Evolutionary conservation across 2,329 filamentous ascomycete species (phyloP).

Genomic region (Ophiostoma himal-ulmi): DNA sequence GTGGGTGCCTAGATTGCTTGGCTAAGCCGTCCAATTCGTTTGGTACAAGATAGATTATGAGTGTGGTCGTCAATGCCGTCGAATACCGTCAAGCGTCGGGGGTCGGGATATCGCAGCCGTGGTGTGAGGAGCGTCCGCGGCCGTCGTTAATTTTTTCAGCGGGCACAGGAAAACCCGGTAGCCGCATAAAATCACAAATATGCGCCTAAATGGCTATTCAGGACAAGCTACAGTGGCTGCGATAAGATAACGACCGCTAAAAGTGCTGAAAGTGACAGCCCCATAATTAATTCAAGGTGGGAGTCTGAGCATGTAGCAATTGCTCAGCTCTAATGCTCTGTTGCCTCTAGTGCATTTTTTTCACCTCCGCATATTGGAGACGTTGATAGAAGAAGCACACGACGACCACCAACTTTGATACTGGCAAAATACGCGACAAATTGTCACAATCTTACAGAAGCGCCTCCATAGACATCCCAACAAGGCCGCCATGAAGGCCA

Average conservation of each 20-base stretch:
- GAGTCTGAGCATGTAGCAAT: not conserved
- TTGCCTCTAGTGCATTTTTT: constrained; percentile 15
- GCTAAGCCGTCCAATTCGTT: not conserved
- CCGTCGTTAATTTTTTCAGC: constrained; percentile 28
- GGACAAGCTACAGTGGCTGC: not conserved
- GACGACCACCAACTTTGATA: not conserved
- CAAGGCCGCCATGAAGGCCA: constrained; percentile 44
- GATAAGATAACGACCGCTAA: constrained; percentile 20
- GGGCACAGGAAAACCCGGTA: not conserved
- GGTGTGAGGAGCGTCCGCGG: not conserved
- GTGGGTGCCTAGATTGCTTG: not conserved
- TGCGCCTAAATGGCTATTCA: constrained; percentile 15
- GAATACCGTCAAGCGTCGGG: not conserved
- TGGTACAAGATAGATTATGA: not conserved
- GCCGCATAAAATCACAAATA: constrained; percentile 15
- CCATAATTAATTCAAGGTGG: not conserved
- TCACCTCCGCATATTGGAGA: constrained; percentile 1
- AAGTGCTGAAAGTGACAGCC: not conserved
- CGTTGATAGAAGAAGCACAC: not conserved
- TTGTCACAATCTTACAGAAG: not conserved
- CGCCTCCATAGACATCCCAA: not conserved
- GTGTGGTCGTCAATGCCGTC: not conserved
- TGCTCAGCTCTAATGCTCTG: constrained; percentile 2
- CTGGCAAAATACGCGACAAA: not conserved
- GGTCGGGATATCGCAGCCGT: constrained; percentile 1